phyloP scores from a whole-genome alignment of 306 rosid species.

The Lupinus albus region DNA sequence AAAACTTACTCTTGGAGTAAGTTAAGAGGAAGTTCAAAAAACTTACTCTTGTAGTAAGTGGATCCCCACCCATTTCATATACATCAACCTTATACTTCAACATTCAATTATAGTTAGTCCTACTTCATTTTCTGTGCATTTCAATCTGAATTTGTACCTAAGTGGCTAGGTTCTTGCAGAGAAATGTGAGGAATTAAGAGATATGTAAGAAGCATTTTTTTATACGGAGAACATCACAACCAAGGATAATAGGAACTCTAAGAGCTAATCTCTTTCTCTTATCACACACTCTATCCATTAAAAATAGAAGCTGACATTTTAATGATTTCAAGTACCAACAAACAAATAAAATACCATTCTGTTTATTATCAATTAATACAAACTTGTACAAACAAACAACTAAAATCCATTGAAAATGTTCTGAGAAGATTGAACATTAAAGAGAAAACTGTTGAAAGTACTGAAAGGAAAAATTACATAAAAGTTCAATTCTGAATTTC shows the following conservation, averaged over 20 bases:
- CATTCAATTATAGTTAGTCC: neutral
- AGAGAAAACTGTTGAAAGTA: constrained; percentile 16
- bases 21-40: too few species aligned
- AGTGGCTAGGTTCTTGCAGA: neutral
- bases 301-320: constrained; percentile 10
- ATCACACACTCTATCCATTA: neutral
- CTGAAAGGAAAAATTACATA: neutral
- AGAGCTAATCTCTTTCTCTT: constrained; percentile 1
- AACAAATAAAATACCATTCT: too few species aligned
- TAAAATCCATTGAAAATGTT: constrained; percentile 18
- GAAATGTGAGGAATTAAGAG: neutral
- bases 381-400: constrained; percentile 16
- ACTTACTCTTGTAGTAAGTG: too few species aligned
- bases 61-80: too few species aligned
- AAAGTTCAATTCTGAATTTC: constrained; percentile 59
- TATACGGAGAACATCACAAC: neutral
- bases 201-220: neutral
- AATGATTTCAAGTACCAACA: neutral
- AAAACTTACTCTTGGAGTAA: too few species aligned
- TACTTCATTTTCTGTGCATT: neutral
- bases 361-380: constrained; percentile 25
- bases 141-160: neutral
- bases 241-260: neutral
- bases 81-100: too few species aligned
- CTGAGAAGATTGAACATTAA: constrained; percentile 25